Percentiles rank a stretch among this genome's conserved stretches.
Evolutionary conservation across 2,329 filamentous ascomycete genomes (phyloP).

Genomic region (Verticillium klebahnii): DNA sequence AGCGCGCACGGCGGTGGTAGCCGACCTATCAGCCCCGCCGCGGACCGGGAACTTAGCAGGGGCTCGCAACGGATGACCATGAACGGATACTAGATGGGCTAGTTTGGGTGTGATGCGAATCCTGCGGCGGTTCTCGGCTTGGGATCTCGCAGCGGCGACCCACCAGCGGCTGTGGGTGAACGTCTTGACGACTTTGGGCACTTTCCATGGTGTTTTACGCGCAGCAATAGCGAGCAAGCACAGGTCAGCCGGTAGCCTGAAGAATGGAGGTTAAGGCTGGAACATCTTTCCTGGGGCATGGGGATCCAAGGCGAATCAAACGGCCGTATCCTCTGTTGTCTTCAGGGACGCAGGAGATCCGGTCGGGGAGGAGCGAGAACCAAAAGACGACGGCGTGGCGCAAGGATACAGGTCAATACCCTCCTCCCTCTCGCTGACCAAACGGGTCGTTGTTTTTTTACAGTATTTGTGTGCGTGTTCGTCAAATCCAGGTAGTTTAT

Average conservation of each 20-base stretch:
- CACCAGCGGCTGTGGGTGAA: not conserved
- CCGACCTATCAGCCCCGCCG: slow-evolving; percentile 90
- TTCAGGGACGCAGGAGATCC: not conserved
- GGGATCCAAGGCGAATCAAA: not conserved
- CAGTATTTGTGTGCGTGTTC: not conserved
- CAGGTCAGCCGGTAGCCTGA: not conserved
- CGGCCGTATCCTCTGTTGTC: not conserved
- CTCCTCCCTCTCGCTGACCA: not conserved
- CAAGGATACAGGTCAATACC: slow-evolving; percentile 3
- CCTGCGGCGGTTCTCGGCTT: not conserved
- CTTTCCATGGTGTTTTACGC: not conserved
- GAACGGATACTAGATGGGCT: slow-evolving; percentile 80
- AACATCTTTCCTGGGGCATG: not conserved
- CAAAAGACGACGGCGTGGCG: slow-evolving; percentile 1
- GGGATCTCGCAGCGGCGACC: not conserved
- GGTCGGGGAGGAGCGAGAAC: not conserved
- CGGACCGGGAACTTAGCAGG: slow-evolving; percentile 93
- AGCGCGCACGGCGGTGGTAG: slow-evolving; percentile 79
- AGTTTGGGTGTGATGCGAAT: not conserved
- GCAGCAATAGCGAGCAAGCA: not conserved
- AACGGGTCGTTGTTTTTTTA: not conserved
- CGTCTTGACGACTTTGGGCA: not conserved
- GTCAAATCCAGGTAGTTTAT: not conserved
- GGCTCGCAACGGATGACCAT: slow-evolving; percentile 96
- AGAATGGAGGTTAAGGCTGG: not conserved